These are phyloP conservation scores for Oligophagozyma castellii DNA, from an alignment of 1,139 yeast species.

Conservation along the genomic window DNA sequence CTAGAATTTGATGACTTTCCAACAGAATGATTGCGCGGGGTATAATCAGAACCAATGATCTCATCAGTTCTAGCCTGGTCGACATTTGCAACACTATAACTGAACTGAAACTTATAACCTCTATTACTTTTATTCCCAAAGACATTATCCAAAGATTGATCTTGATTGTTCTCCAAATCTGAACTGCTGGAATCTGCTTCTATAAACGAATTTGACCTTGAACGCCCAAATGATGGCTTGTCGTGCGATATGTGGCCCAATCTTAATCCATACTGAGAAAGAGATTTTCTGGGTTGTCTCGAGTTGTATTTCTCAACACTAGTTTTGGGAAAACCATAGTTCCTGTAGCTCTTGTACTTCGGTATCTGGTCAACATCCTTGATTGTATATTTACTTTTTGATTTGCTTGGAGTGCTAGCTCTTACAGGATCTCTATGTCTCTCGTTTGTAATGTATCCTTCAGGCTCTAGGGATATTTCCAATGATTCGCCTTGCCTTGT, in stretches of 20 bases:
- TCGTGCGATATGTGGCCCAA: not conserved
- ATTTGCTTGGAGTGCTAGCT: conserved; percentile 5
- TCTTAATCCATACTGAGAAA: not conserved
- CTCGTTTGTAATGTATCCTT: conserved; percentile 2
- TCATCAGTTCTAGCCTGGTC: too few relatives aligned
- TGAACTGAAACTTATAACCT: conserved; percentile 4
- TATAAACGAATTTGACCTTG: not conserved
- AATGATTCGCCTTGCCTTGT: conserved; percentile 68
- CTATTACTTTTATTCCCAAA: conserved; percentile 15
- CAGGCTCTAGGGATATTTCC: conserved; percentile 42
- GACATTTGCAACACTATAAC: too few relatives aligned
- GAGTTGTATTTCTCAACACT: too few relatives aligned
- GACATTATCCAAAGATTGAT: conserved; percentile 3
- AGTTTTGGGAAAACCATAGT: not conserved
- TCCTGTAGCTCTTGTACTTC: not conserved
- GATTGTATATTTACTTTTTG: conserved; percentile 10
- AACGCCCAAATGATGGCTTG: not conserved
- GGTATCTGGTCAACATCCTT: conserved; percentile 17
- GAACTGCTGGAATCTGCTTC: not conserved
- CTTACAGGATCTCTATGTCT: conserved; percentile 7
- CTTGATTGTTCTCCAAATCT: not conserved
- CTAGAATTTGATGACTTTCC: too few relatives aligned
- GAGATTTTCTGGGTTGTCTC: not conserved
- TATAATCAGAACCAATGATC: too few relatives aligned
- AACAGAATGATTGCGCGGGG: too few relatives aligned